Evolutionary conservation across 306 rosid species (phyloP).

Genomic region (Gynostemma pentaphyllum): DNA sequence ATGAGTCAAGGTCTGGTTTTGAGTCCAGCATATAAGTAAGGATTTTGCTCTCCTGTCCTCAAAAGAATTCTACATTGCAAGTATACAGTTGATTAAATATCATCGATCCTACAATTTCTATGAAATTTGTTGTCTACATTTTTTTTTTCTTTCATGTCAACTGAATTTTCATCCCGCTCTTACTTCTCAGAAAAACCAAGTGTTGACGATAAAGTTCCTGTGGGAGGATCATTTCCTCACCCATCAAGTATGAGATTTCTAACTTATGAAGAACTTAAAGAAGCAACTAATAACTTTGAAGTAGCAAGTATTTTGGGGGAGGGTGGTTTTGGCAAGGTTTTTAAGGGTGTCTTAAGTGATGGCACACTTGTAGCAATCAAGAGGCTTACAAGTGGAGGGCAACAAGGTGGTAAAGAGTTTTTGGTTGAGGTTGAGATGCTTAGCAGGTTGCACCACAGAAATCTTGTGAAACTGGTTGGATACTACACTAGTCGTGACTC

Average conservation of each 20-base stretch:
- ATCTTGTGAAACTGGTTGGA: conserved; percentile 91
- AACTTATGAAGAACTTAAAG: conserved; percentile 88
- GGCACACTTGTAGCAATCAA: conserved; percentile 97
- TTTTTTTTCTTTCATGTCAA: not conserved
- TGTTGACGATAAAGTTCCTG: conserved; percentile 29
- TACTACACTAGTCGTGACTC: conserved; percentile 74
- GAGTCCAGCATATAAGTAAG: not conserved
- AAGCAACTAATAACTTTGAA: conserved; percentile 93
- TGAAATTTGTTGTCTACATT: not conserved
- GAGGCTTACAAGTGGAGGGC: conserved; percentile 88
- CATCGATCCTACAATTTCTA: not conserved
- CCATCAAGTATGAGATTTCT: conserved; percentile 88
- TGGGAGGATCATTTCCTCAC: conserved; percentile 59
- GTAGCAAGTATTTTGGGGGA: conserved; percentile 74
- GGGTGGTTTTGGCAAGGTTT: conserved; percentile 92
- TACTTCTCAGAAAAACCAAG: conserved; percentile 62
- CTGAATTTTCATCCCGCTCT: not conserved
- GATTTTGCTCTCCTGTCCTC: not conserved
- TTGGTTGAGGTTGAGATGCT: conserved; percentile 97
- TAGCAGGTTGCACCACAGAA: conserved; percentile 94
- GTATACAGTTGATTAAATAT: not conserved
- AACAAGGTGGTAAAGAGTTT: conserved; percentile 90
- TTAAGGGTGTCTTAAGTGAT: conserved; percentile 77
- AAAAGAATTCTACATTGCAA: not conserved
- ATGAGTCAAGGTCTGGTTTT: not conserved